Percentiles rank a stretch among this genome's conserved stretches.
phyloP scores from a whole-genome alignment of 2,329 filamentous ascomycete genomes.

The Pezicula radicicola region DNA sequence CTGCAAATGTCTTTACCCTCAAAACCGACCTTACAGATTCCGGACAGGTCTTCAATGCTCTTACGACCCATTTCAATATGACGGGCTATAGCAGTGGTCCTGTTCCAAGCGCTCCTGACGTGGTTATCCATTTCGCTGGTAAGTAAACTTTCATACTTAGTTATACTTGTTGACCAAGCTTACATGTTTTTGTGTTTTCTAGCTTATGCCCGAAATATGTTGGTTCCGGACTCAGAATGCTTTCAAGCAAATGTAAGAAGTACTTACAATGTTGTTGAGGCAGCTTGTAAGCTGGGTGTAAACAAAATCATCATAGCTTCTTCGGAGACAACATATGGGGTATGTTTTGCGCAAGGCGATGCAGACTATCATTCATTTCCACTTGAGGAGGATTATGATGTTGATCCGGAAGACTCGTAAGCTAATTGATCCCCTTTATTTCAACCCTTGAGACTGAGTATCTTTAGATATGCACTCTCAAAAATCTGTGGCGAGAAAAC shows the following conservation, averaged over 20 bases:
- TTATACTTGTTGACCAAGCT: constrained; percentile 43
- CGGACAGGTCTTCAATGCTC: constrained; percentile 35
- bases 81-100: constrained; percentile 34
- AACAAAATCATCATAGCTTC: constrained; percentile 60
- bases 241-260: constrained; percentile 52
- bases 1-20: constrained; percentile 29
- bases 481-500: constrained; percentile 58
- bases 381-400: constrained; percentile 55
- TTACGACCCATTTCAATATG: constrained; percentile 49
- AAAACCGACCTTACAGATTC: constrained; percentile 33
- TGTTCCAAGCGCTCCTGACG: constrained; percentile 47
- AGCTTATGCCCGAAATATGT: constrained; percentile 56
- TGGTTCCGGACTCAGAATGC: constrained; percentile 58
- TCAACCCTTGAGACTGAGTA: background rate
- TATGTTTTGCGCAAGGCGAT: constrained; percentile 57
- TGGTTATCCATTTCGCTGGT: constrained; percentile 50
- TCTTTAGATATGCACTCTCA: constrained; percentile 47
- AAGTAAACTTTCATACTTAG: constrained; percentile 33
- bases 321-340: constrained; percentile 58
- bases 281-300: constrained; percentile 58
- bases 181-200: constrained; percentile 31
- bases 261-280: constrained; percentile 62
- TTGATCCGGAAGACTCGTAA: constrained; percentile 41
- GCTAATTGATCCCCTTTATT: background rate
- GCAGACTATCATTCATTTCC: constrained; percentile 55